Percentiles rank a stretch among this genome's conserved stretches.
Conservation (phyloP, 1,284 basidiomycete species). For the Rhodotorula sp. region DNA sequence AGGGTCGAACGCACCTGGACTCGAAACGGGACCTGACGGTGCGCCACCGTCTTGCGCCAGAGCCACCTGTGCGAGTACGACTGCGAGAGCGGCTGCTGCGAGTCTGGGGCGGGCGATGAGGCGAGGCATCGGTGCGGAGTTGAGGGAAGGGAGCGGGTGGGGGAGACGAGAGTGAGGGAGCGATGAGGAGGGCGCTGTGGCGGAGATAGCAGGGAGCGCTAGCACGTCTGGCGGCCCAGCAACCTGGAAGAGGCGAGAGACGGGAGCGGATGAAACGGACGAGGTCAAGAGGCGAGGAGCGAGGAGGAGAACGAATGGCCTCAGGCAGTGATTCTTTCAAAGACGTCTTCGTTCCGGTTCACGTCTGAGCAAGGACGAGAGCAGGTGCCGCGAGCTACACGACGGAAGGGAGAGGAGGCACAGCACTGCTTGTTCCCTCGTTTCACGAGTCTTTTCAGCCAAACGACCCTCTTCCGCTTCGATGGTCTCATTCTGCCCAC, state of each 20-base stretch:
- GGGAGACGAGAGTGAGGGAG: not conserved
- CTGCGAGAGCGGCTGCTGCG: not conserved
- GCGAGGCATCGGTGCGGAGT: not conserved
- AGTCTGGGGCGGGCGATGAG: too few species aligned
- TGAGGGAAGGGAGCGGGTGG: not conserved
- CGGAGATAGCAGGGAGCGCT: not conserved
- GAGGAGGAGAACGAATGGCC: not conserved
- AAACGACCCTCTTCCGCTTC: too few species aligned
- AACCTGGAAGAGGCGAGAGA: too few species aligned
- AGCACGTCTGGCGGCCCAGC: not conserved
- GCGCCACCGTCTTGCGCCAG: not conserved
- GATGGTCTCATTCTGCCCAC: too few species aligned
- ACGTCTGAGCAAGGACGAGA: too few species aligned
- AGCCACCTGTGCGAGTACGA: not conserved
- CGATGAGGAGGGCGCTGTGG: not conserved
- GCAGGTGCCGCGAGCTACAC: too few species aligned
- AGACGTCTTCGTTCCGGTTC: too few species aligned
- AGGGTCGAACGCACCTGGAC: conserved; percentile 1
- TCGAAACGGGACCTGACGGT: not conserved
- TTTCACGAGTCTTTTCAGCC: too few species aligned
- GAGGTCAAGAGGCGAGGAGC: not conserved
- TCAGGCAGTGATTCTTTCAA: too few species aligned
- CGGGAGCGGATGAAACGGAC: too few species aligned
- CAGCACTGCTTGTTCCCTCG: too few species aligned
- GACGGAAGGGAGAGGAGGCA: too few species aligned